A percentile compares a stretch with the other conserved stretches of the same genome.
Evolutionary conservation across 2,329 filamentous ascomycete genomes (phyloP).

Genomic region (Cercospora berteroae): DNA sequence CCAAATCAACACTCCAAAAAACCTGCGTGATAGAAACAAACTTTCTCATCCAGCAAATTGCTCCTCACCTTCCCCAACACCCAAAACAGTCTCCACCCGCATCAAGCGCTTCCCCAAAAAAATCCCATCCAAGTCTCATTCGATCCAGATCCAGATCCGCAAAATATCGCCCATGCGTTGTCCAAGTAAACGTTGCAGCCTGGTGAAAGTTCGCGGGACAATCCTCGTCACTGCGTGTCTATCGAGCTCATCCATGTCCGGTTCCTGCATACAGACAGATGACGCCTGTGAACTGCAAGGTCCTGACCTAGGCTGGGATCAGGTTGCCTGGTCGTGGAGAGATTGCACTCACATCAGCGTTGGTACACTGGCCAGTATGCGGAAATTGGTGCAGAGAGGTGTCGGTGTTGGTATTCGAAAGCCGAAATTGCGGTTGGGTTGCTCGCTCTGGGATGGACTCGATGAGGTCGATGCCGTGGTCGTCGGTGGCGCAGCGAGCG

Average conservation of each 20-base stretch:
- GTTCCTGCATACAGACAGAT: not conserved
- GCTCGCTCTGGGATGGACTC: not conserved
- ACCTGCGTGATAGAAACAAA: not conserved
- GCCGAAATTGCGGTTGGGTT: conserved; percentile 1
- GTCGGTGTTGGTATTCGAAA: not conserved
- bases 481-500: not conserved
- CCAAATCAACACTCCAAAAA: not conserved
- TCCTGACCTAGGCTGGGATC: not conserved
- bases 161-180: not conserved
- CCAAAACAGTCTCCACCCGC: not conserved
- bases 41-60: not conserved
- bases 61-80: too few relatives aligned
- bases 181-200: not conserved
- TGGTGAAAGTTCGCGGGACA: not conserved
- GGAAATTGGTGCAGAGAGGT: not conserved
- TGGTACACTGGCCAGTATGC: not conserved
- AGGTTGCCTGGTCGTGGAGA: conserved; percentile 5
- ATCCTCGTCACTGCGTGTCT: not conserved
- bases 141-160: not conserved
- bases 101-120: not conserved
- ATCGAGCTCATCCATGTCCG: not conserved
- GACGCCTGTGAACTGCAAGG: not conserved
- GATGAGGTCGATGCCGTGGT: not conserved
- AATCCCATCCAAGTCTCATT: not conserved
- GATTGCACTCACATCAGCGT: conserved; percentile 6